phyloP scores from a whole-genome alignment of 768 basidiomycete genomes.

The Agaricus subrufescens region DNA sequence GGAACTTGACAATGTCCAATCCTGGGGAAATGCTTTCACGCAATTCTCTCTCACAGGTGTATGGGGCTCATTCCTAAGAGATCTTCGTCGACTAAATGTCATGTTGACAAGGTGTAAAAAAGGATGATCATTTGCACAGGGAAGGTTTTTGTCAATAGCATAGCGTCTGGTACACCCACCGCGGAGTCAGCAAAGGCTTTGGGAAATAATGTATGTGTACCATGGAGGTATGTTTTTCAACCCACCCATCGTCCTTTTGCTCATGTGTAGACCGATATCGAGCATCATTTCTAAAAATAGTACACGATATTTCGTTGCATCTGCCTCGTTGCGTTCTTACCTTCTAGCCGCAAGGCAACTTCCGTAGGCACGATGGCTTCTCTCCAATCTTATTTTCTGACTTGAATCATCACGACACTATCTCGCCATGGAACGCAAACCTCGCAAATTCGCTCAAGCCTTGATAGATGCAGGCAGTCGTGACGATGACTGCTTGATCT shows the following conservation, averaged over 20 bases:
- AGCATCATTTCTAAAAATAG: no score
- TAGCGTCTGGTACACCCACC: not conserved
- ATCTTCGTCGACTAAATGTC: conserved; percentile 24
- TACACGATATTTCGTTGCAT: no score
- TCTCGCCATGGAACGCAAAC: not conserved
- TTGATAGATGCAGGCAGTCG: conserved; percentile 1
- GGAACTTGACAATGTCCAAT: no score
- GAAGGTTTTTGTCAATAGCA: not conserved
- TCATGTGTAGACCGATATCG: no score
- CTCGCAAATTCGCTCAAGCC: not conserved
- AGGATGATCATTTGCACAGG: not conserved
- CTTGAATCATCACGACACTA: not conserved
- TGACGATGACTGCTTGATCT: not conserved
- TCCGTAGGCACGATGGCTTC: not conserved
- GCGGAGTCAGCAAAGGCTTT: not conserved
- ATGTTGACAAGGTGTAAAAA: conserved; percentile 19
- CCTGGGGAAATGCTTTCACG: not conserved
- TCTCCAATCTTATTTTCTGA: not conserved
- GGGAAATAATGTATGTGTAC: not conserved
- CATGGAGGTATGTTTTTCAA: not conserved
- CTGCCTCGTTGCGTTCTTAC: not conserved
- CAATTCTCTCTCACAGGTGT: no score
- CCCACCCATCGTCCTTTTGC: not conserved
- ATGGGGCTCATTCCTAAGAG: conserved; percentile 18
- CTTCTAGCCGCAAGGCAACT: conserved; percentile 1